Base-by-base conservation (phyloP, 1,284 basidiomycete species). In the Rhodofomes roseus region DNA sequence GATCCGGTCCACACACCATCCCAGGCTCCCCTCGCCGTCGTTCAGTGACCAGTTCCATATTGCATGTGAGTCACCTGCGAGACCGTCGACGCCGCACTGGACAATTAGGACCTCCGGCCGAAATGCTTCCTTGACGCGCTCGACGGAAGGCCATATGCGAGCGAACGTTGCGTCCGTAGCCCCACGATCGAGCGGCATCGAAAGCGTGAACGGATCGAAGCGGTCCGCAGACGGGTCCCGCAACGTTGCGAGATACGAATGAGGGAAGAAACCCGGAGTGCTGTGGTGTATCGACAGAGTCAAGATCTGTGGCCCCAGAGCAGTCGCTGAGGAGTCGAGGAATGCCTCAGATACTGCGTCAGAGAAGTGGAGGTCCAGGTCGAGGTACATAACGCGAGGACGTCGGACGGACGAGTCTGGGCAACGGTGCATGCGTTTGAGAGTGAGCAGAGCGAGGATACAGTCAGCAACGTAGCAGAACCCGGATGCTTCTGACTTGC, bases 381-480 rank as follows among this genome's bases (percentile, higher is more conserved):
- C 95, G 54, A 98, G 80, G 73, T 97, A 97, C 82, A 96, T 85
- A 23, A 95, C 80, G 1, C 90, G 83, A 1, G 89, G 79, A 66
- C 86, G 84, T 51, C 74, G 66, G 8, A 64, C 63, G n/a, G 60
- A 41, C 14, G 31, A 48, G 9, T 54, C 55, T 0, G 48, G 36
- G 2, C 39, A 7, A 18, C 39, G n/a, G 16, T 54, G 52, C 1
- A 57, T 12, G 61, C 79, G 78, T 64, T 81, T 85, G 50, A 90
- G 77, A 3, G 78, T 72, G 44, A 91, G 78, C 56, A 96, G 85
- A 0, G 90, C 90, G 0, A 98, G 81, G 2, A 95, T 85, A 57
- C 89, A 89, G 71, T 98, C 96, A 4, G 94, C 93, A 29, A 97
- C 87, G 71, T 97, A 98, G 76, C 95, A 98, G 74, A 95, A 98